These are phyloP conservation scores for Botrytis deweyae DNA, from an alignment of 2,329 filamentous ascomycete species.

Conservation along the genomic window DNA sequence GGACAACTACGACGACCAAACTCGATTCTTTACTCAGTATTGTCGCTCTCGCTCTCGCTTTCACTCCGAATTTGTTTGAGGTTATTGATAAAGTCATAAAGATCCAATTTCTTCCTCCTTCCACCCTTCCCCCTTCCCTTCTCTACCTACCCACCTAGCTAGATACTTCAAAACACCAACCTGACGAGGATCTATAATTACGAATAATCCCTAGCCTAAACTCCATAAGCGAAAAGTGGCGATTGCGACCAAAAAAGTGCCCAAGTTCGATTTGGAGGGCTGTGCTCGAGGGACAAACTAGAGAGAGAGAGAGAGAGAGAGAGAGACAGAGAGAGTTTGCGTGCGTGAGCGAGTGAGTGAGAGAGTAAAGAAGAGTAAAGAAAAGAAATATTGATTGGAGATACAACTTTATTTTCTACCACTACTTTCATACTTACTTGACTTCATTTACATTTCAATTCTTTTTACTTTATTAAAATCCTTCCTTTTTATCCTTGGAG, in stretches of 20 bases:
- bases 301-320: neutral
- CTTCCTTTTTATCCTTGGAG: neutral
- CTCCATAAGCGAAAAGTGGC: slow-evolving; percentile 23
- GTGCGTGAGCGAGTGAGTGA: neutral
- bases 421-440: neutral
- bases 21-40: neutral
- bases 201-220: slow-evolving; percentile 15
- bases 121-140: neutral
- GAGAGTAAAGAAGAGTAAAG: neutral
- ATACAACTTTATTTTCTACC: neutral
- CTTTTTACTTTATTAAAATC: neutral
- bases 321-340: neutral
- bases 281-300: slow-evolving; percentile 15
- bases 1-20: neutral
- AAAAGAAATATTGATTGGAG: neutral
- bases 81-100: neutral
- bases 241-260: slow-evolving; percentile 2
- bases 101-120: neutral
- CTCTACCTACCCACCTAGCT: neutral
- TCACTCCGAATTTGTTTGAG: neutral
- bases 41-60: neutral
- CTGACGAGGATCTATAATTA: slow-evolving; percentile 18
- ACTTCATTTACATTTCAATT: neutral
- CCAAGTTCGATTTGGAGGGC: slow-evolving; percentile 1
- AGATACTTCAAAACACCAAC: neutral